phyloP scores from a whole-genome alignment of 805 yeast species.

The Nakazawaea holstii region DNA sequence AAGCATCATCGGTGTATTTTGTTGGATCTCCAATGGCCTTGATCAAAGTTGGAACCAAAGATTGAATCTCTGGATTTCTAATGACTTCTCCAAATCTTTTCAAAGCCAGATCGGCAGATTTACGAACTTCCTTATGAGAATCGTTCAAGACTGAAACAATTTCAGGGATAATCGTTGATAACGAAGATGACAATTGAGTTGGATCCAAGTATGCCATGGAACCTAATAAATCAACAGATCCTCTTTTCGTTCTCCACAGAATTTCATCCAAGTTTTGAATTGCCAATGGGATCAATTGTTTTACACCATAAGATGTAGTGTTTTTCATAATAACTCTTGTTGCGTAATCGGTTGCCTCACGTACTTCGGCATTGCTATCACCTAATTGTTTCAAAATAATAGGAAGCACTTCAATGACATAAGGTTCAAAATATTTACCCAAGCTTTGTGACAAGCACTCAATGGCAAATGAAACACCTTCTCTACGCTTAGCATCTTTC shows the following conservation, averaged over 20 bases:
- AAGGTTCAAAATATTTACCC: conserved; percentile 85
- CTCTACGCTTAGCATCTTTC: conserved; percentile 66
- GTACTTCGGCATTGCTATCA: conserved; percentile 77
- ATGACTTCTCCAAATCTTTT: conserved; percentile 95
- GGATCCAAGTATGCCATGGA: conserved; percentile 98
- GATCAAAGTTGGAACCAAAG: conserved; percentile 79
- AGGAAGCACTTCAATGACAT: conserved; percentile 84
- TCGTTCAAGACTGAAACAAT: conserved; percentile 93
- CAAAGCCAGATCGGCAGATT: conserved; percentile 86
- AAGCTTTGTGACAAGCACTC: conserved; percentile 77
- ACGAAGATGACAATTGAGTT: conserved; percentile 81
- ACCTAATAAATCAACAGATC: conserved; percentile 93
- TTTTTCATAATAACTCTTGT: conserved; percentile 84
- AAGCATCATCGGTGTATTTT: conserved; percentile 78
- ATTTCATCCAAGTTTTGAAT: conserved; percentile 79
- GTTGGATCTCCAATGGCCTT: conserved; percentile 97
- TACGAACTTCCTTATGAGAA: conserved; percentile 93
- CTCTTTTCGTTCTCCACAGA: conserved; percentile 95
- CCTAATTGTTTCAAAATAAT: conserved; percentile 77
- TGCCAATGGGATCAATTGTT: conserved; percentile 86
- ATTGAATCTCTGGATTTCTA: conserved; percentile 93
- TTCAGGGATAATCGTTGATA: conserved; percentile 90
- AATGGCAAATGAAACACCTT: conserved; percentile 82
- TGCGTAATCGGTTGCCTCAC: conserved; percentile 84
- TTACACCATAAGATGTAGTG: conserved; percentile 90